Base-by-base conservation (phyloP, 2,329 filamentous ascomycete genomes). In the Mycosphaerella arachidis region DNA sequence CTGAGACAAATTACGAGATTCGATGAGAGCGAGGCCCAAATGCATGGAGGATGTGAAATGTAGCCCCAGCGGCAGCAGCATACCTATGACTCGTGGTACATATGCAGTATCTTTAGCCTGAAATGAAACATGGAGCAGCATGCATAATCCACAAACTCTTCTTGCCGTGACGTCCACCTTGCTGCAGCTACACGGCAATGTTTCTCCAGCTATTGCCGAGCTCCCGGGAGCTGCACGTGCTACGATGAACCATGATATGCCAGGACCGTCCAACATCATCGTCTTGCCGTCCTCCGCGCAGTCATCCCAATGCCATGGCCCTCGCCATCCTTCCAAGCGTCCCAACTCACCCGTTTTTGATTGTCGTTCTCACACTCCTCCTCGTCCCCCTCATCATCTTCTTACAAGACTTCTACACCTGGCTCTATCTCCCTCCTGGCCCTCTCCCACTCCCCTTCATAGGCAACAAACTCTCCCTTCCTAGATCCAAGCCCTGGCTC, bases 401-500 rank as follows among this genome's bases (percentile, higher is more conserved):
- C 1, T 51, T 74, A 8, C 67, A 71, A 48, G 73, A 76, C 58
- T 51, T 72, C 18, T 60, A 67, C n/a, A 70, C 56, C 43, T 76
- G 70, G 69, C 58, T 60, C 1, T 73, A 75, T 52, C 78, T 81
- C 74, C 79, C 79, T 18, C 78, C 78, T 5, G 79, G 79, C 6
- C 79, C 79, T 1, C 73, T 67, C 2, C 77, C 78, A 1, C 69
- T 80, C 6, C 79, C 78, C 1, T 79, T 81, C 67, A 63, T 81
- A 16, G 79, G 76, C 50, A 77, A 77, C 66, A 75, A 72, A 55
- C 61, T 70, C 53, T 67, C 72, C 40, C 67, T 77, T 54, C 73
- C 65, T 33, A 65, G 60, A 13, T 61, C 60, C 10, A 67, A 71
- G 57, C 73, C 73, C 20, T 78, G 75, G 75, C 58, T 77, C 9